Evolutionary conservation across 2,329 filamentous ascomycete species (phyloP).

Genomic region (Sphaerulina vaccinii): DNA sequence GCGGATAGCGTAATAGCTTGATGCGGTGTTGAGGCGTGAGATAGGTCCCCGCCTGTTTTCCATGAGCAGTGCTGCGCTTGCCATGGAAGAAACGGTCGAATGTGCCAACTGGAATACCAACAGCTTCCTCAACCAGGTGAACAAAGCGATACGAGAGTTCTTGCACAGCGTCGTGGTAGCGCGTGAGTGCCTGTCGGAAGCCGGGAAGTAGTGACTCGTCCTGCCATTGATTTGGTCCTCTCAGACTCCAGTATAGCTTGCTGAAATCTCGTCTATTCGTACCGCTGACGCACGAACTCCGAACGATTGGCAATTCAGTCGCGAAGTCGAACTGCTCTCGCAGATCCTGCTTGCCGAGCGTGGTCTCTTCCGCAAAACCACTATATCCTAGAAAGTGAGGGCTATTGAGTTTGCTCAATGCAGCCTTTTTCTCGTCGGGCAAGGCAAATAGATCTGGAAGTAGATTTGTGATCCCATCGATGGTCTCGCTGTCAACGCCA

Average conservation of each 20-base stretch:
- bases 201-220: slow-evolving; percentile 32
- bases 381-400: slow-evolving; percentile 63
- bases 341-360: slow-evolving; percentile 52
- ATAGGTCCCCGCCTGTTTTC: too few relatives aligned
- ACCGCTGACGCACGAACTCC: too few relatives aligned
- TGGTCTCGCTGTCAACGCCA: slow-evolving; percentile 41
- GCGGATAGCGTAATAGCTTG: slow-evolving; percentile 58
- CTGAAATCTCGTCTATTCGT: slow-evolving; percentile 40
- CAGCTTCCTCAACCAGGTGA: slow-evolving; percentile 56
- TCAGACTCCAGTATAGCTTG: slow-evolving; percentile 43
- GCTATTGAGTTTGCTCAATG: slow-evolving; percentile 51
- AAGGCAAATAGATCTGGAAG: slow-evolving; percentile 50
- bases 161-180: slow-evolving; percentile 55
- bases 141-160: slow-evolving; percentile 55
- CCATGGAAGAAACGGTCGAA: slow-evolving; percentile 52
- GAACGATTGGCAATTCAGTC: slow-evolving; percentile 51
- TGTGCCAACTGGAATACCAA: slow-evolving; percentile 49
- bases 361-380: slow-evolving; percentile 55
- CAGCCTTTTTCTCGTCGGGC: slow-evolving; percentile 39
- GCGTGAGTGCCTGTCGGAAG: slow-evolving; percentile 35
- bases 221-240: slow-evolving; percentile 43
- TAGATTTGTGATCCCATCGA: slow-evolving; percentile 41
- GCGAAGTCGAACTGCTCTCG: slow-evolving; percentile 62
- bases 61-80: too few relatives aligned
- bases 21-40: slow-evolving; percentile 55